These are phyloP conservation scores for Neurospora pannonica DNA, from an alignment of 495 filamentous ascomycete species.

Conservation along the genomic window DNA sequence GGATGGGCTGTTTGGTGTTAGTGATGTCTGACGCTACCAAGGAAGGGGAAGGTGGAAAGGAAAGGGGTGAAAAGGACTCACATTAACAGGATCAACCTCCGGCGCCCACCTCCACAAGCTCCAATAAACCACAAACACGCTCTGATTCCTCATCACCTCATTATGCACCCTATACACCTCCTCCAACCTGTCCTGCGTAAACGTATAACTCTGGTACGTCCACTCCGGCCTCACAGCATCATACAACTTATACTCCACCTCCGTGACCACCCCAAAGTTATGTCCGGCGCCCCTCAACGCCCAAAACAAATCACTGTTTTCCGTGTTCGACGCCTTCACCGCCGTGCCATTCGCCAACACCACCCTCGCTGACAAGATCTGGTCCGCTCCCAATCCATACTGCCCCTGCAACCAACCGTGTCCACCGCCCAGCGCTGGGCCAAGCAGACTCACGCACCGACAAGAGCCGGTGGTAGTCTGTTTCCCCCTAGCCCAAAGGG, in stretches of 20 bases:
- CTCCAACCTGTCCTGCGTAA: slow-evolving; percentile 40
- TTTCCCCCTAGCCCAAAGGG: slow-evolving; percentile 24
- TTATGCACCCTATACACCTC: slow-evolving; percentile 36
- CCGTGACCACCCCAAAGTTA: slow-evolving; percentile 53
- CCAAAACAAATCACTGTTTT: slow-evolving; percentile 44
- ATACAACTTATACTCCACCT: slow-evolving; percentile 37
- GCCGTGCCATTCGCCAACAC: slow-evolving; percentile 46
- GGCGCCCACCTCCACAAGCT: slow-evolving; percentile 33
- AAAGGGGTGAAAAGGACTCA: slow-evolving; percentile 6
- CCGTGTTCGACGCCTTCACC: slow-evolving; percentile 20
- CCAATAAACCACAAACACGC: slow-evolving; percentile 33
- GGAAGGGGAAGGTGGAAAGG: background rate
- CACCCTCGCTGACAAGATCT: slow-evolving; percentile 41
- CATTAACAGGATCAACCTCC: slow-evolving; percentile 27
- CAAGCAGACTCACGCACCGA: slow-evolving; percentile 42
- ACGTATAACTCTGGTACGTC: slow-evolving; percentile 34
- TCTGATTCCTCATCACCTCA: slow-evolving; percentile 24
- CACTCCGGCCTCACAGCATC: slow-evolving; percentile 28
- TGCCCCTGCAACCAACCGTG: slow-evolving; percentile 49
- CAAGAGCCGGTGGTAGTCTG: slow-evolving; percentile 42
- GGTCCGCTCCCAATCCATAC: slow-evolving; percentile 49
- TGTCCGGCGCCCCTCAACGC: slow-evolving; percentile 49
- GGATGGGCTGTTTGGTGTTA: slow-evolving; percentile 24
- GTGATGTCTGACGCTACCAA: background rate
- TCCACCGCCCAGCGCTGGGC: slow-evolving; percentile 50